Percentiles rank a stretch among this genome's conserved stretches.
phyloP scores from a whole-genome alignment of 352 stramenopile genomes.

The Globisporangium apiculatum region DNA sequence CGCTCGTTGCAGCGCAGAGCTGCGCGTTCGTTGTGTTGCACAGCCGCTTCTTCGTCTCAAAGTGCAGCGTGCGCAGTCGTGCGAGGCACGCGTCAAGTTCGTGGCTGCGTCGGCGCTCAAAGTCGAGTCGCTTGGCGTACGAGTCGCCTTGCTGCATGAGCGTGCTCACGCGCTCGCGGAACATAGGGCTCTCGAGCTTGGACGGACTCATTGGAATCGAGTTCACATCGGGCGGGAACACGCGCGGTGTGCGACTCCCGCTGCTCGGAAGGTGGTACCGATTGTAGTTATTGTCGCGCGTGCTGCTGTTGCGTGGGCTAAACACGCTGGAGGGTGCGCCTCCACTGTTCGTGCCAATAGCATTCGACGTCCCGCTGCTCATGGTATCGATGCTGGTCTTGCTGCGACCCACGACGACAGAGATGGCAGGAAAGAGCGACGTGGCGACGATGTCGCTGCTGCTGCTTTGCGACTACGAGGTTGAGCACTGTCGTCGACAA shows the following conservation, averaged over 20 bases:
- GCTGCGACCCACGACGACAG: no score
- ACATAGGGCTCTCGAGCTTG: constrained; percentile 65
- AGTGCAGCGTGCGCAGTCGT: constrained; percentile 31
- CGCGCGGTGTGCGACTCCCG: constrained; percentile 29
- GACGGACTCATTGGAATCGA: constrained; percentile 60
- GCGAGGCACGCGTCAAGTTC: constrained; percentile 41
- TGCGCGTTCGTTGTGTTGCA: constrained; percentile 42
- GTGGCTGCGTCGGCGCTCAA: constrained; percentile 37
- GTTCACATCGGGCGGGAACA: constrained; percentile 47
- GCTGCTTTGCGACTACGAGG: no score
- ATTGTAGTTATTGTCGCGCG: constrained; percentile 15
- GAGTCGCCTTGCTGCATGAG: constrained; percentile 70
- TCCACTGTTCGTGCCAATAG: no score
- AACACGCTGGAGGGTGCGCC: constrained; percentile 10
- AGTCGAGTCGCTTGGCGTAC: constrained; percentile 65
- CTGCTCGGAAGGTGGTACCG: constrained; percentile 32
- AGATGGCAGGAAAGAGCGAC: no score
- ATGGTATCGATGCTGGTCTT: constrained; percentile 1
- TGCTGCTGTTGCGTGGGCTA: constrained; percentile 12
- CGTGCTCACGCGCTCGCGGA: constrained; percentile 48
- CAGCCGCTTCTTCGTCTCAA: constrained; percentile 45
- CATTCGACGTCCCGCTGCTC: constrained; percentile 10
- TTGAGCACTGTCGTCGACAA: no score
- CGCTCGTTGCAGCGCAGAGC: constrained; percentile 33
- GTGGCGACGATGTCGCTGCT: no score